Conservation (phyloP, 1,284 basidiomycete species). For the Trichosporon inkin region DNA sequence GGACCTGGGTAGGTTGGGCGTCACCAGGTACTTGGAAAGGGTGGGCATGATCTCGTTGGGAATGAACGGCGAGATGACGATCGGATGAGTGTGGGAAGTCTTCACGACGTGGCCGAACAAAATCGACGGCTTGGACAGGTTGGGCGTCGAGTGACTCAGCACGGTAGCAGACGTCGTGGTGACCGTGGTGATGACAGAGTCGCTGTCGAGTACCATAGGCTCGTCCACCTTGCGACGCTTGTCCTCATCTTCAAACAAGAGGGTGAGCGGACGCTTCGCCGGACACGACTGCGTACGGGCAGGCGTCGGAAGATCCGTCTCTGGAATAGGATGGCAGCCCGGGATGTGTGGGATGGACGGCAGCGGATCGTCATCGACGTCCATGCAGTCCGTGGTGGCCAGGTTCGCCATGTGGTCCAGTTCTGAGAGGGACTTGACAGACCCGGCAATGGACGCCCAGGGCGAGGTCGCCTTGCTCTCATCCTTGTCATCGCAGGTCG, state of each 20-base stretch:
- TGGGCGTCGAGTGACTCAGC: constrained; percentile 52
- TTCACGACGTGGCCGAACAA: constrained; percentile 51
- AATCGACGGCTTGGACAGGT: constrained; percentile 5
- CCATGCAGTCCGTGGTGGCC: constrained; percentile 33
- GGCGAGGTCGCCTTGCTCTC: constrained; percentile 22
- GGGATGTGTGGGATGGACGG: constrained; percentile 16
- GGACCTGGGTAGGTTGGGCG: too few species aligned
- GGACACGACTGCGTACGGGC: constrained; percentile 39
- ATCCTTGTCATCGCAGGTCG: constrained; percentile 18
- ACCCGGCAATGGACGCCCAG: constrained; percentile 19
- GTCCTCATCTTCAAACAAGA: constrained; percentile 38
- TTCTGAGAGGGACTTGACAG: constrained; percentile 27
- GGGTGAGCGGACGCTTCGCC: constrained; percentile 32
- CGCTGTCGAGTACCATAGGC: constrained; percentile 37
- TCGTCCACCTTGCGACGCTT: constrained; percentile 42
- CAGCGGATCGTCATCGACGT: constrained; percentile 28
- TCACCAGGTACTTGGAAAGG: too few species aligned
- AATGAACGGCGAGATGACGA: constrained; percentile 61
- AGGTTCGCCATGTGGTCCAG: constrained; percentile 33
- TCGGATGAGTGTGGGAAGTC: constrained; percentile 76
- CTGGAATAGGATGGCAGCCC: background rate
- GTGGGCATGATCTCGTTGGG: constrained; percentile 35
- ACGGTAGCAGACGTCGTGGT: constrained; percentile 77
- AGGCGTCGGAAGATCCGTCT: constrained; percentile 11
- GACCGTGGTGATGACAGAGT: constrained; percentile 26